Base-by-base conservation (phyloP, 2,329 filamentous ascomycete genomes). In the Phymatotrichopsis omnivora region DNA sequence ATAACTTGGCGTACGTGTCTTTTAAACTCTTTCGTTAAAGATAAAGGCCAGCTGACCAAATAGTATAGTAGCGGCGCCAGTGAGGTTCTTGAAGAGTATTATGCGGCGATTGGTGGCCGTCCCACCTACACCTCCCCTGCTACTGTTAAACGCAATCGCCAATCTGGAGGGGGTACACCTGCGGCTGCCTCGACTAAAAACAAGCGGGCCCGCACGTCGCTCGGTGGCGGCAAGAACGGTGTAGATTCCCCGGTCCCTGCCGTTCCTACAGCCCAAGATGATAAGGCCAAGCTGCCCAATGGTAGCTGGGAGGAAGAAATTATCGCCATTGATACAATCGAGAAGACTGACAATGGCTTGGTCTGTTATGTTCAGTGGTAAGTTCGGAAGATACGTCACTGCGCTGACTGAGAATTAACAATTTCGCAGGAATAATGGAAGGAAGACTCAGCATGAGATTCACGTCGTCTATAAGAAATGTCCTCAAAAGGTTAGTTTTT, bases 291-390 rank as follows among this genome's bases (percentile, higher is more conserved):
- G 45, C 79, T 80, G 2, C 84, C 84, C 0, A 46, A 52, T 6
- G 83, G 83, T 6, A 78, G 72, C 24, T 91, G 84, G 84, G 84
- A 91, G 55, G 75, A 85, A 8, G 70, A 82, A 2, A 75, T 89
- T 19, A 69, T 73, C 16, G 68, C 68, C 1, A 78, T 91, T 24
- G 82, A 86, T 54, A 82, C 80, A 0, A 80, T 82, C 46, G 75
- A 85, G 56, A 78, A 85, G 55, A 71, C 73, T 38, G 67, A 72
- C 20, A 67, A 66, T 3, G 73, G 71, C 48, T 67, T 84, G 11
- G 70, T 76, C 24, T 81, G 82, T 1, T 85, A 80, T 28, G 49
- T 59, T 8, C 57, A 58, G 40, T 59, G 57, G 57, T 53, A 49
- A 38, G 39, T 37, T 36, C n/a, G n/a, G n/a, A n/a, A n/a, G n/a